Percentiles rank a stretch among this genome's conserved stretches.
Conservation (phyloP, 306 rosid genomes). For the Ziziphus jujuba region DNA sequence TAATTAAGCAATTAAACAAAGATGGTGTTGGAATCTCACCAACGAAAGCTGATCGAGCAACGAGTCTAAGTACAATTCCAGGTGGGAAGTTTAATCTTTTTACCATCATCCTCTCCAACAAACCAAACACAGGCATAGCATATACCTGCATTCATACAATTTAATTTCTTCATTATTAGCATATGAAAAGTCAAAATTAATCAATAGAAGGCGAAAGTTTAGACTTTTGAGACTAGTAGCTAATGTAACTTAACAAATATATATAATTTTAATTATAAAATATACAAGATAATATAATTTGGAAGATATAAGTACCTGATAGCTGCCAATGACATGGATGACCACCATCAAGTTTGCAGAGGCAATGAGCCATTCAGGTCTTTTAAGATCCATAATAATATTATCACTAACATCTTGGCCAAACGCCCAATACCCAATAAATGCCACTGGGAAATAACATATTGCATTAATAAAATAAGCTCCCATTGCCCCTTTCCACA, state of each 20-base stretch:
- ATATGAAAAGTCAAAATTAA: too few relatives aligned
- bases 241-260: too few relatives aligned
- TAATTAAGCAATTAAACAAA: too few relatives aligned
- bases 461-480: constrained; percentile 77
- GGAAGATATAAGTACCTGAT: constrained; percentile 67
- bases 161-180: background rate
- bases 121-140: constrained; percentile 88
- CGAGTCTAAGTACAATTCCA: constrained; percentile 69
- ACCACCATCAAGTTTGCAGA: constrained; percentile 92
- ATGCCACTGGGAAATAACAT: constrained; percentile 93
- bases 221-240: too few relatives aligned
- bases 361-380: constrained; percentile 85
- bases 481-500: constrained; percentile 92
- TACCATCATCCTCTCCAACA: constrained; percentile 68
- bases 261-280: too few relatives aligned
- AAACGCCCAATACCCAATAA: constrained; percentile 84
- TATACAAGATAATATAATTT: too few relatives aligned
- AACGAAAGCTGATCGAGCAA: constrained; percentile 73
- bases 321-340: constrained; percentile 89
- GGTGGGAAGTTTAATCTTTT: constrained; percentile 54
- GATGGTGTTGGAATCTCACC: constrained; percentile 36
- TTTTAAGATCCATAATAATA: constrained; percentile 60
- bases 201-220: too few relatives aligned
- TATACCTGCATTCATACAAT: constrained; percentile 66
- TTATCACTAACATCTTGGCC: constrained; percentile 84